A percentile compares a stretch with the other conserved stretches of the same genome.
These are phyloP conservation scores for Cladosporium halotolerans DNA, from an alignment of 2,329 filamentous ascomycete genomes.

Conservation along the genomic window DNA sequence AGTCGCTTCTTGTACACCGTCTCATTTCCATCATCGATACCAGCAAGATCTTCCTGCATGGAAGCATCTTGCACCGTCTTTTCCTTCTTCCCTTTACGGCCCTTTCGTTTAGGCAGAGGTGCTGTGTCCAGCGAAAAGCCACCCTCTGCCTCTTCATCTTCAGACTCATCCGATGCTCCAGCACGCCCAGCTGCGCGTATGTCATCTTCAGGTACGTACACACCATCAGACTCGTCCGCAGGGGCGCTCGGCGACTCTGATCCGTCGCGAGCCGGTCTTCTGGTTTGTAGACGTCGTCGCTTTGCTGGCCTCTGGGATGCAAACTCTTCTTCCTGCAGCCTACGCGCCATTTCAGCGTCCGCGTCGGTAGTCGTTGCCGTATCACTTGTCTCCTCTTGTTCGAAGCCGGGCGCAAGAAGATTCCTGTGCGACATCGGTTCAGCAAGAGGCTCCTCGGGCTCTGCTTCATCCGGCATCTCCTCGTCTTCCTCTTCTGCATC, in stretches of 20 bases:
- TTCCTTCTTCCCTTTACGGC: conserved; percentile 25
- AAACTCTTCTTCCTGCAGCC: conserved; percentile 31
- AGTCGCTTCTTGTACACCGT: conserved; percentile 69
- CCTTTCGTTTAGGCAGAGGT: conserved; percentile 35
- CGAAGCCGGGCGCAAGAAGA: conserved; percentile 44
- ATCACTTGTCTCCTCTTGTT: conserved; percentile 22
- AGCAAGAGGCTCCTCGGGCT: conserved; percentile 20
- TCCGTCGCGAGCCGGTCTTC: conserved; percentile 18
- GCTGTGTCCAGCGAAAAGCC: conserved; percentile 31
- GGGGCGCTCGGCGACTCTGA: conserved; percentile 23
- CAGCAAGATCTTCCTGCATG: conserved; percentile 50
- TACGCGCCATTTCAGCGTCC: conserved; percentile 27
- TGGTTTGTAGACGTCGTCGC: conserved; percentile 32
- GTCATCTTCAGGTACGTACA: conserved; percentile 35
- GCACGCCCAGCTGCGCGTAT: conserved; percentile 35
- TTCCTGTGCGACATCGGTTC: conserved; percentile 41
- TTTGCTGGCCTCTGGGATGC: conserved; percentile 37
- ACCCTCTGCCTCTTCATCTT: conserved; percentile 33
- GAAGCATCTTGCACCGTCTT: conserved; percentile 22
- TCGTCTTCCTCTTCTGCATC: conserved; percentile 70
- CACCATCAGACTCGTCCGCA: conserved; percentile 33
- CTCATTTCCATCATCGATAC: conserved; percentile 86
- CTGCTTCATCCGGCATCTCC: conserved; percentile 30
- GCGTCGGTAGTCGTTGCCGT: conserved; percentile 20
- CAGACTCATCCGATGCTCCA: conserved; percentile 24